A percentile compares a stretch with the other conserved stretches of the same genome.
These are phyloP conservation scores for Boletus edulis DNA, from an alignment of 768 basidiomycete species.

Conservation along the genomic window DNA sequence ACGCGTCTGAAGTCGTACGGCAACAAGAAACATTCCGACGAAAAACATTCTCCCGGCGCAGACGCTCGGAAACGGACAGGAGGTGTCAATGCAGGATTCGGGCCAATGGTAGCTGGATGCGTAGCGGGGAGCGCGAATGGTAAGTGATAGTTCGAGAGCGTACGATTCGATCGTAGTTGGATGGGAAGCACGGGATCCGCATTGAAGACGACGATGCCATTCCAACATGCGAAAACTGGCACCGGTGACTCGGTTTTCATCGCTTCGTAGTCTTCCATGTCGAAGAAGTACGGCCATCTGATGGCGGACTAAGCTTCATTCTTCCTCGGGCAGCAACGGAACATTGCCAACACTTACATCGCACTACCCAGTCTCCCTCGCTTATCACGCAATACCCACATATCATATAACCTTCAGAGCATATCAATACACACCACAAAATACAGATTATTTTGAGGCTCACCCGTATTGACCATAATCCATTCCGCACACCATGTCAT, in stretches of 20 bases:
- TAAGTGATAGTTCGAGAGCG: conserved; percentile 35
- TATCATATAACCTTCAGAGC: conserved; percentile 18
- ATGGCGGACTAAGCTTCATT: not conserved
- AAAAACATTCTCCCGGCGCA: conserved; percentile 16
- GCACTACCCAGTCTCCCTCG: conserved; percentile 12
- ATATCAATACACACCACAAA: not conserved
- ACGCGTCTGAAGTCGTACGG: conserved; percentile 43
- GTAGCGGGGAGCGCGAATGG: conserved; percentile 10
- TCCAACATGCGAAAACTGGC: conserved; percentile 47
- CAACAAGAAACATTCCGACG: conserved; percentile 39
- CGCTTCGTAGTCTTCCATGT: conserved; percentile 33
- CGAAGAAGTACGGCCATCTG: conserved; percentile 43
- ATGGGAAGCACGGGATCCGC: conserved; percentile 42
- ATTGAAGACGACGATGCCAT: conserved; percentile 40
- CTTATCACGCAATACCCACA: conserved; percentile 24
- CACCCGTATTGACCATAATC: conserved; percentile 37
- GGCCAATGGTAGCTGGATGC: conserved; percentile 13
- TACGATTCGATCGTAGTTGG: conserved; percentile 35
- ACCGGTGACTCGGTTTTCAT: conserved; percentile 39
- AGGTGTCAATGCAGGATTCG: conserved; percentile 19
- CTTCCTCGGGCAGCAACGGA: not conserved
- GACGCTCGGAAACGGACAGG: conserved; percentile 18
- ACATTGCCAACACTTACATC: conserved; percentile 3
- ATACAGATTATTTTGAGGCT: conserved; percentile 11
- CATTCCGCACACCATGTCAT: conserved; percentile 44